Base-by-base conservation (phyloP, 1,284 basidiomycete species). In the Thecaphora thlaspeos region DNA sequence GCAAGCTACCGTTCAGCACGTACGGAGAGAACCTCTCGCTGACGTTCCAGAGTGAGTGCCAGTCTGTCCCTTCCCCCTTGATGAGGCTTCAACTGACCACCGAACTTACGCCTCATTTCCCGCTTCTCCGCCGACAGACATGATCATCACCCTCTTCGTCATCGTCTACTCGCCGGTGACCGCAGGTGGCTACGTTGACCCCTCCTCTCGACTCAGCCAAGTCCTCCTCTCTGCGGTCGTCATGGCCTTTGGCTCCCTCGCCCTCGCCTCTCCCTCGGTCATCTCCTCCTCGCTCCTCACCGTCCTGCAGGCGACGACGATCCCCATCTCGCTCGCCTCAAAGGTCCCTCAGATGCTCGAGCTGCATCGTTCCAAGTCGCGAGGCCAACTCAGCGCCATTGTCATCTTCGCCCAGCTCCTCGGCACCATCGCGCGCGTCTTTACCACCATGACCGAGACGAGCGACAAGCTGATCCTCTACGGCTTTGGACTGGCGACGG, bases 1-100 rank as follows among this genome's bases (percentile, higher is more conserved):
- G 88, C 74, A 79, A 82, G 21, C 92, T 93, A 77, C 91, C 93
- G 0, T 93, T 95, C 82, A 91, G 89, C 34, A 95, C 93, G 1
- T 97, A 95, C 65, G 93, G 93, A 24, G 73, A 77, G 49, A 77
- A 77, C 42, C 61, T 70, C 14, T 73, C 70, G 55, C 51, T 77
- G 61, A 77, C 75, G 14, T 23, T 76, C 44, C 75, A 77, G 43
- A 76, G 60, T 61, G 43, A 47, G 61, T 61, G 12, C 9, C 10
- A n/a, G n/a, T n/a, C n/a, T n/a, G n/a, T n/a, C n/a, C n/a, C n/a
- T n/a, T n/a, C n/a, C n/a, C n/a, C n/a, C n/a, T n/a, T n/a, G n/a
- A n/a, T n/a, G n/a, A n/a, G n/a, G n/a, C n/a, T n/a, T n/a, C n/a
- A n/a, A n/a, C n/a, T n/a, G n/a, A n/a, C n/a, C n/a, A n/a, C n/a